Conservation (phyloP, 352 stramenopile species). For the Pythium aristosporum region DNA sequence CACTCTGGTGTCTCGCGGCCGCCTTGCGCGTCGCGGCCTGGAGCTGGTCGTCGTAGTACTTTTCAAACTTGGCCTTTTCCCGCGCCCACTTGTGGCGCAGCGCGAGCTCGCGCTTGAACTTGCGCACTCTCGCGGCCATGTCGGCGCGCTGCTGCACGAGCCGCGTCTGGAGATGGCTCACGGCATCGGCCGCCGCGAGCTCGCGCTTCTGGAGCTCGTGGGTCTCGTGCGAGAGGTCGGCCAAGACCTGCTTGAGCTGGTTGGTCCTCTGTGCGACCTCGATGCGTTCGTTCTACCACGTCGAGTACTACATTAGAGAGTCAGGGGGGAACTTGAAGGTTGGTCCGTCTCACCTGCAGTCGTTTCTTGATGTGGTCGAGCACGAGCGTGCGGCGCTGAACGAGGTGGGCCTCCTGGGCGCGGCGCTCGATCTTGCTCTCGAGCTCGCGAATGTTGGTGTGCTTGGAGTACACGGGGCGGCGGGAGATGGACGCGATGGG, state of each 20-base stretch:
- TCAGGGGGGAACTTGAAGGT: not conserved
- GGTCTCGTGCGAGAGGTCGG: conserved; percentile 60
- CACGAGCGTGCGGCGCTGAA: conserved; percentile 62
- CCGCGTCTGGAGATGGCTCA: conserved; percentile 69
- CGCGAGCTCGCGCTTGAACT: conserved; percentile 65
- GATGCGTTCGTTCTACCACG: conserved; percentile 43
- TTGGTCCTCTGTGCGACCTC: conserved; percentile 56
- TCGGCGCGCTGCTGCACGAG: conserved; percentile 68
- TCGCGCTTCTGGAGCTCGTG: conserved; percentile 82
- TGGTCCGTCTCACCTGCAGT: conserved; percentile 33
- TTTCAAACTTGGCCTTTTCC: conserved; percentile 84
- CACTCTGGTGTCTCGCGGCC: not conserved
- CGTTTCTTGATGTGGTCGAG: conserved; percentile 84
- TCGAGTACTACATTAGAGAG: not conserved
- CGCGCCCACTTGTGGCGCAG: conserved; percentile 74
- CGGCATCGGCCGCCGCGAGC: conserved; percentile 61
- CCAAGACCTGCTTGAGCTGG: conserved; percentile 58
- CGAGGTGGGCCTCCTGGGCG: conserved; percentile 53
- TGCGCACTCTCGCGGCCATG: conserved; percentile 57
- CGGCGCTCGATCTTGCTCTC: conserved; percentile 62
- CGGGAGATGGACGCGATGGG: conserved; percentile 74
- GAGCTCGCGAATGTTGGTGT: conserved; percentile 79
- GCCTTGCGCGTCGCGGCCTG: conserved; percentile 17
- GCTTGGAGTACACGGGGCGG: conserved; percentile 80
- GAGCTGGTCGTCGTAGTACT: conserved; percentile 83